These are phyloP conservation scores for Xerocomus nothofagi DNA, from an alignment of 1,284 basidiomycete species.

Conservation along the genomic window DNA sequence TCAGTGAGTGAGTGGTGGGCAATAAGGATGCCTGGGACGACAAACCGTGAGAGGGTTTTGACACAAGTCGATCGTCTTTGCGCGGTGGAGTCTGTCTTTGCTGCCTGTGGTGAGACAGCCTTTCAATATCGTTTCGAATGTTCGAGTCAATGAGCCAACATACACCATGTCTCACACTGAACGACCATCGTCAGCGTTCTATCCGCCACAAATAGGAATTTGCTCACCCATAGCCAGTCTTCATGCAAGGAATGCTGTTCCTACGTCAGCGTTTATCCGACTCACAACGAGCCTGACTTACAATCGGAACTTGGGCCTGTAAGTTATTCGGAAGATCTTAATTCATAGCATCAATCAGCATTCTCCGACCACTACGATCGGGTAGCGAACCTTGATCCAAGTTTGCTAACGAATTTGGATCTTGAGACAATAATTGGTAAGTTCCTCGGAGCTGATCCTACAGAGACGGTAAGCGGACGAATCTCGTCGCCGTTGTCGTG, in stretches of 20 bases:
- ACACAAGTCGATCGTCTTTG: constrained; percentile 91
- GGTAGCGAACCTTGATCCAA: constrained; percentile 78
- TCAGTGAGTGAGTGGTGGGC: background rate
- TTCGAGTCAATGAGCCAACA: constrained; percentile 27
- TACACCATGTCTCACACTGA: constrained; percentile 88
- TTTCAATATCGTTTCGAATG: constrained; percentile 3
- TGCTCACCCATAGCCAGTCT: constrained; percentile 89
- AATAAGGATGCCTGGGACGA: constrained; percentile 9
- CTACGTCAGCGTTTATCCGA: constrained; percentile 1
- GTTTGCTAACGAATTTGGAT: constrained; percentile 92
- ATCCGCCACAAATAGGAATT: background rate
- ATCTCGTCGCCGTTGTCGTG: background rate
- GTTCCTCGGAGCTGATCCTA: constrained; percentile 89
- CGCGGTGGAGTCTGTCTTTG: constrained; percentile 76
- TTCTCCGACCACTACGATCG: background rate
- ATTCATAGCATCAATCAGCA: background rate
- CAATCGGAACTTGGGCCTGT: constrained; percentile 85
- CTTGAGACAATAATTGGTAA: constrained; percentile 91
- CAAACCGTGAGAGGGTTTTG: constrained; percentile 88
- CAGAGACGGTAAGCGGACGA: constrained; percentile 1
- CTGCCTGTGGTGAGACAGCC: constrained; percentile 47
- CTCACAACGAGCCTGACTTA: constrained; percentile 39
- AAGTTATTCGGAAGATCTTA: constrained; percentile 91
- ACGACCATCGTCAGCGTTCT: constrained; percentile 9
- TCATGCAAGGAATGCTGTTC: constrained; percentile 78